These are phyloP conservation scores for Pseudogymnoascus sp. DNA, from an alignment of 2,329 filamentous ascomycete genomes.

Conservation along the genomic window DNA sequence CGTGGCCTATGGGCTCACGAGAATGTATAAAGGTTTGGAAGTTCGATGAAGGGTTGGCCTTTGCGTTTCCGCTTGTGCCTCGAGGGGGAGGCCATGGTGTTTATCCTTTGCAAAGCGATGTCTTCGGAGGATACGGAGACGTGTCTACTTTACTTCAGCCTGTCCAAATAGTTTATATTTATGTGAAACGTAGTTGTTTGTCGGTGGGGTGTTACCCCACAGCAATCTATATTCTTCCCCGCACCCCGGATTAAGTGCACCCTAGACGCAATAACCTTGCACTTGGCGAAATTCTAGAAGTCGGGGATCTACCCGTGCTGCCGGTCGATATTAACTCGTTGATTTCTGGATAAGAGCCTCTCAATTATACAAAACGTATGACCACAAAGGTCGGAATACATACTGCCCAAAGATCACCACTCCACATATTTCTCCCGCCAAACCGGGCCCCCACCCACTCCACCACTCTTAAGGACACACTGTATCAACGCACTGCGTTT, in stretches of 20 bases:
- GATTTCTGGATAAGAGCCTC: neutral
- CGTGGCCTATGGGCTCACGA: neutral
- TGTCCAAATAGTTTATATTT: neutral
- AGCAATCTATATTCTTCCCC: constrained; percentile 1
- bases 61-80: neutral
- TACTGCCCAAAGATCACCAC: neutral
- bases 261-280: neutral
- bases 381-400: too few relatives aligned
- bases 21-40: neutral
- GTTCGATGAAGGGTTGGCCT: neutral
- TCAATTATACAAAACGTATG: neutral
- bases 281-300: neutral
- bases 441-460: constrained; percentile 1
- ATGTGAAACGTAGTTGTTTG: neutral
- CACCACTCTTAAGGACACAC: constrained; percentile 5
- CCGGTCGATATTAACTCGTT: neutral
- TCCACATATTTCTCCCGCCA: constrained; percentile 2
- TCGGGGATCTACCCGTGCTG: neutral
- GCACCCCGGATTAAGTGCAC: neutral
- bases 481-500: neutral
- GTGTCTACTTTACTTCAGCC: constrained; percentile 4
- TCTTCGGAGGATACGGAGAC: neutral
- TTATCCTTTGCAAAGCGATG: neutral
- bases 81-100: neutral
- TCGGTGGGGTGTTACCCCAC: neutral